Conservation (phyloP, 495 filamentous ascomycete species). For the Cairneyella variabilis region DNA sequence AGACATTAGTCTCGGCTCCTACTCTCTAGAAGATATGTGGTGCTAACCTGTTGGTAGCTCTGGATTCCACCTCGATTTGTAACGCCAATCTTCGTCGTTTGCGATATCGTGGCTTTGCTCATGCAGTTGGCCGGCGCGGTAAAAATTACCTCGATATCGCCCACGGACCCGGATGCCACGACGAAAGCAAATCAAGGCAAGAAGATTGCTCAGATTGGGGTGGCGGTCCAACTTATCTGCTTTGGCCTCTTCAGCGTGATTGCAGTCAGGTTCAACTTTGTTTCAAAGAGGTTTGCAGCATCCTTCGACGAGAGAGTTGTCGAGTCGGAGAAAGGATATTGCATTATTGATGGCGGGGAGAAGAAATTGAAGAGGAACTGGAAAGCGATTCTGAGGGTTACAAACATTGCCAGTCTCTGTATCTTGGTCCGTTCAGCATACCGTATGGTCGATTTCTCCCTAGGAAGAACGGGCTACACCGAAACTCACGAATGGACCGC, state of each 20-base stretch:
- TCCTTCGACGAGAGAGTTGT: constrained; percentile 29
- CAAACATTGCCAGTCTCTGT: constrained; percentile 28
- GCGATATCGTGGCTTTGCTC: constrained; percentile 32
- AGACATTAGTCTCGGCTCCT: too few relatives aligned
- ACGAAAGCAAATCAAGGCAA: constrained; percentile 36
- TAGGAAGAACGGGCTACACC: constrained; percentile 24
- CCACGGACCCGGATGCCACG: constrained; percentile 24
- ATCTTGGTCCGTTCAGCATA: constrained; percentile 36
- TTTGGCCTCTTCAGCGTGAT: constrained; percentile 37
- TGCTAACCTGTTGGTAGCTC: constrained; percentile 35
- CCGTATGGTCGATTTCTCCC: constrained; percentile 34
- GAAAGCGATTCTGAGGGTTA: constrained; percentile 28
- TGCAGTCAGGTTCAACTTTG: constrained; percentile 38
- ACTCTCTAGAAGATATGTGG: too few relatives aligned
- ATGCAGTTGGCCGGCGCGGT: constrained; percentile 36
- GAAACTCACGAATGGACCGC: constrained; percentile 29
- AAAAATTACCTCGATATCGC: constrained; percentile 32
- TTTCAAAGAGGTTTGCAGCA: constrained; percentile 34
- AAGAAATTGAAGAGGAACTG: constrained; percentile 35
- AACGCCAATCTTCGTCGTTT: constrained; percentile 37
- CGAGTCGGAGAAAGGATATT: constrained; percentile 26
- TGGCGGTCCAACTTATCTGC: constrained; percentile 32
- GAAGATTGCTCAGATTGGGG: constrained; percentile 31
- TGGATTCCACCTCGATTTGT: constrained; percentile 45
- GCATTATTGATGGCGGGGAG: constrained; percentile 29